Evolutionary conservation across 2,329 filamentous ascomycete species (phyloP), one percentile per base, ranked within the genome.

Genomic region (Aspergillus texensis): DNA sequence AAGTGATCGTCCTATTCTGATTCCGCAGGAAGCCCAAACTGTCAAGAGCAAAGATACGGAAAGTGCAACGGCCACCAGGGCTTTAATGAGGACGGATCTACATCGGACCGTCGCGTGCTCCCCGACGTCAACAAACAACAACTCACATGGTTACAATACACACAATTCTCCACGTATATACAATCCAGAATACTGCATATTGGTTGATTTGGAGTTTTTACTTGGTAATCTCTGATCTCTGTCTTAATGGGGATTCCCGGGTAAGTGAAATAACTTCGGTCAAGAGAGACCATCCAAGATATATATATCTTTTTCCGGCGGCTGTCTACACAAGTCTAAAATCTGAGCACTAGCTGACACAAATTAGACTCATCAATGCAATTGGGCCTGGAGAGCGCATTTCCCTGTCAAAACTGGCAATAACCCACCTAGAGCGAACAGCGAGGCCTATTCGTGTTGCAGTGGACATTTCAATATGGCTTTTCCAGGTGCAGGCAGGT

Each of bases 381-480:
- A 91, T 99, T 70, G 94, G 94, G 46, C 81, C 89, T 10, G 93
- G 93, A 60, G 85, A 91, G 73, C 87, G 94, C 64, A 84, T 96
- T 60, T 90, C 95, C 21, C 84, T 99, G 11, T 88, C 91, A 39
- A 96, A 92, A 74, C 85, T 98, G 57, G 91, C 94, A 34, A 84
- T 93, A 53, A 87, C 93, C 55, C 90, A 92, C 69, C 86, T 96
- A 67, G 87, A 93, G 71, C 79, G 84, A 60, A 88, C 87, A 12
- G 85, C 86, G 28, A 86, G 89, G 1, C 94, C 94, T 0, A 82
- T 98, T 46, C 90, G 94, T 46, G 84, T 99, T 54, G 95, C 95
- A 45, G 91, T 99, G 67, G 95, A 99, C 75, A 91, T 96, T 70
- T 93, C 93, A 3, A 98, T 99, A 74, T 99, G 95, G 95, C 91